These are phyloP conservation scores for Aspergillus bridgeri DNA, from an alignment of 495 filamentous ascomycete species.

Conservation along the genomic window DNA sequence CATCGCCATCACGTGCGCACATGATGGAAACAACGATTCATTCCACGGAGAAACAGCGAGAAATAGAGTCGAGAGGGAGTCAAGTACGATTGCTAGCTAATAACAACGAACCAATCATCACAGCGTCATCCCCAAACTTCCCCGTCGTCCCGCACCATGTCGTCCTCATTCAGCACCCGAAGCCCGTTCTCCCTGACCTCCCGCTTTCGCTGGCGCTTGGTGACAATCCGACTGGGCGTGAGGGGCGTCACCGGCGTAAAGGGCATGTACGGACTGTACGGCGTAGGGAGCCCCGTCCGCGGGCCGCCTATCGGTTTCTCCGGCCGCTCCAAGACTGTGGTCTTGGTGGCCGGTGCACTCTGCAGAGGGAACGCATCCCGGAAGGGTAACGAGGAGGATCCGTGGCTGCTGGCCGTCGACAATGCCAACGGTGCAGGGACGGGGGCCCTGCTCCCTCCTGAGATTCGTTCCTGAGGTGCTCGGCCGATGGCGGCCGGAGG, in stretches of 20 bases:
- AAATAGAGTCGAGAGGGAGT: too few relatives aligned
- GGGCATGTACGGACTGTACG: conserved; percentile 90
- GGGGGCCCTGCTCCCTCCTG: conserved; percentile 18
- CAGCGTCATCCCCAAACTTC: conserved; percentile 54
- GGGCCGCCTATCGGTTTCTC: conserved; percentile 55
- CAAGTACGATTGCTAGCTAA: too few relatives aligned
- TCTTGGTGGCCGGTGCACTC: conserved; percentile 67
- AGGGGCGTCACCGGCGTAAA: conserved; percentile 85
- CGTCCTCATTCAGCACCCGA: conserved; percentile 42
- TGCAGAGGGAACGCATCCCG: conserved; percentile 48
- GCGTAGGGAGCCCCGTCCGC: conserved; percentile 70
- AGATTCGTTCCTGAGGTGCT: conserved; percentile 17
- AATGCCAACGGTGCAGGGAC: conserved; percentile 38
- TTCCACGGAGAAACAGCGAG: too few relatives aligned
- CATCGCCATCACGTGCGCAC: not conserved
- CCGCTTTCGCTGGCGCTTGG: conserved; percentile 68
- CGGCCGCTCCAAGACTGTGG: conserved; percentile 71
- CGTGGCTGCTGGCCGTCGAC: conserved; percentile 24
- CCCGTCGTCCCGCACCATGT: conserved; percentile 48
- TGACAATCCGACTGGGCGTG: conserved; percentile 72
- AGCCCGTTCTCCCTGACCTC: conserved; percentile 37
- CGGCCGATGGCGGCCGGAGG: conserved; percentile 11
- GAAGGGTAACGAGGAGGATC: conserved; percentile 51
- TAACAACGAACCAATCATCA: too few relatives aligned
- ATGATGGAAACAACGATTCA: too few relatives aligned